A percentile compares a stretch with the other conserved stretches of the same genome.
Evolutionary conservation across 331 rosid species (phyloP).

Genomic region (Quercus lobata): DNA sequence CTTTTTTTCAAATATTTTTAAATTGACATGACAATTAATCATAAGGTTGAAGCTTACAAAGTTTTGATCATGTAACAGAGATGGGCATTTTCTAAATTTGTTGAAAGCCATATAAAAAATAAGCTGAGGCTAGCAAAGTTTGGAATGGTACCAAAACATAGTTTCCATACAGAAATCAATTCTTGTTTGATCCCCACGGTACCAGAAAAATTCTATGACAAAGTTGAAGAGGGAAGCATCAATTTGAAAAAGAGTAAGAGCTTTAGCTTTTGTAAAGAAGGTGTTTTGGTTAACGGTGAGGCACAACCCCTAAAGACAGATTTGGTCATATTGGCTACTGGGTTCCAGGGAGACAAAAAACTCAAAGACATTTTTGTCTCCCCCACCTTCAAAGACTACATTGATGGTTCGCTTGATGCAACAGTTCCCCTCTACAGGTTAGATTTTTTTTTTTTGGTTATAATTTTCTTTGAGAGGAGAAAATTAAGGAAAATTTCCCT

Average conservation of each 20-base stretch:
- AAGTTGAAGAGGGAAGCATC: slow-evolving; percentile 65
- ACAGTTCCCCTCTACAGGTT: slow-evolving; percentile 60
- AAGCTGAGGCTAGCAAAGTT: slow-evolving; percentile 41
- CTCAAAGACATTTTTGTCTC: slow-evolving; percentile 53
- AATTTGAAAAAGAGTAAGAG: slow-evolving; percentile 40
- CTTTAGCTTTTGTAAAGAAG: slow-evolving; percentile 50
- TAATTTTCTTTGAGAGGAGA: too few relatives aligned
- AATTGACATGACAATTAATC: too few relatives aligned
- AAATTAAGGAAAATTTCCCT: too few relatives aligned
- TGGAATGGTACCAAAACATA: slow-evolving; percentile 69
- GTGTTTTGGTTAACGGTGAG: slow-evolving; percentile 50
- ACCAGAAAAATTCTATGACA: slow-evolving; percentile 54
- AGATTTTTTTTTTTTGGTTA: neutral
- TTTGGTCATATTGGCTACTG: slow-evolving; percentile 63
- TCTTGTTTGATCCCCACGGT: slow-evolving; percentile 37
- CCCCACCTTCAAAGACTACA: slow-evolving; percentile 42
- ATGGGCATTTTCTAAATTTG: slow-evolving; percentile 68
- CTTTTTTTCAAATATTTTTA: too few relatives aligned
- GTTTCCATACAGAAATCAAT: slow-evolving; percentile 43
- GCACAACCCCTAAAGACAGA: slow-evolving; percentile 30
- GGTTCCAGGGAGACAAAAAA: slow-evolving; percentile 61
- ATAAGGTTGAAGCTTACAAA: neutral
- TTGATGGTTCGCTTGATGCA: slow-evolving; percentile 30
- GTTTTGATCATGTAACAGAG: slow-evolving; percentile 32
- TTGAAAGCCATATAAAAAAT: slow-evolving; percentile 40